These are phyloP conservation scores for Pleurotus giganteus DNA, from an alignment of 768 basidiomycete species.

Conservation along the genomic window DNA sequence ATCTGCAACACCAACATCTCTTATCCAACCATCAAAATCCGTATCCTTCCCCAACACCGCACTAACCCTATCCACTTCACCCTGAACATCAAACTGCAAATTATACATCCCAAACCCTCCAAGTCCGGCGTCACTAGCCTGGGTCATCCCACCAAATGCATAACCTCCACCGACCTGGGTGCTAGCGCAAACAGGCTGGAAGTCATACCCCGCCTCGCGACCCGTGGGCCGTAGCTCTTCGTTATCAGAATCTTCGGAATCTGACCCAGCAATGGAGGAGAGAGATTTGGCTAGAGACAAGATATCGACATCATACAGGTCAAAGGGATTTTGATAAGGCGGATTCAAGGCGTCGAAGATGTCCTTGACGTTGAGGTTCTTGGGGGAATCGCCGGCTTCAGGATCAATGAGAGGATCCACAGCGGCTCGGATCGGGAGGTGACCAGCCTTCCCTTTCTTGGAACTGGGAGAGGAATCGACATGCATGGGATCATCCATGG, in stretches of 20 bases:
- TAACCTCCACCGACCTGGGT: conserved; percentile 5
- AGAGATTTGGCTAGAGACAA: conserved; percentile 6
- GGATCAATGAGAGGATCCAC: too few species aligned
- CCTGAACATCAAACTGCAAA: conserved; percentile 59
- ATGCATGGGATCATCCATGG: not conserved
- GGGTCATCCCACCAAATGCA: not conserved
- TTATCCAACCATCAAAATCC: conserved; percentile 54
- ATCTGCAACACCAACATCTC: conserved; percentile 34
- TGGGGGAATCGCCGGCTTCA: not conserved
- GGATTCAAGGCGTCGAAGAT: not conserved
- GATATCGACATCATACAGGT: conserved; percentile 1
- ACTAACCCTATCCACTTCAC: conserved; percentile 49
- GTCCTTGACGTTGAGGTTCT: not conserved
- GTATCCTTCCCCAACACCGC: conserved; percentile 58
- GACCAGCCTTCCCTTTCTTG: too few species aligned
- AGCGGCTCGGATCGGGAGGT: too few species aligned
- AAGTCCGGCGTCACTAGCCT: not conserved
- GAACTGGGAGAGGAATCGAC: too few species aligned
- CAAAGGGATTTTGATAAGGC: not conserved
- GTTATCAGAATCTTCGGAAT: conserved; percentile 8
- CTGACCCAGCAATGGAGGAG: conserved; percentile 9
- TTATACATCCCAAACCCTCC: conserved; percentile 32
- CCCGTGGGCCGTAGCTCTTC: not conserved
- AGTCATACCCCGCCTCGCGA: not conserved
- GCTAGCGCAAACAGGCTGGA: not conserved